These are phyloP conservation scores for Aspergillus kassunensis DNA, from an alignment of 495 filamentous ascomycete species.

Conservation along the genomic window DNA sequence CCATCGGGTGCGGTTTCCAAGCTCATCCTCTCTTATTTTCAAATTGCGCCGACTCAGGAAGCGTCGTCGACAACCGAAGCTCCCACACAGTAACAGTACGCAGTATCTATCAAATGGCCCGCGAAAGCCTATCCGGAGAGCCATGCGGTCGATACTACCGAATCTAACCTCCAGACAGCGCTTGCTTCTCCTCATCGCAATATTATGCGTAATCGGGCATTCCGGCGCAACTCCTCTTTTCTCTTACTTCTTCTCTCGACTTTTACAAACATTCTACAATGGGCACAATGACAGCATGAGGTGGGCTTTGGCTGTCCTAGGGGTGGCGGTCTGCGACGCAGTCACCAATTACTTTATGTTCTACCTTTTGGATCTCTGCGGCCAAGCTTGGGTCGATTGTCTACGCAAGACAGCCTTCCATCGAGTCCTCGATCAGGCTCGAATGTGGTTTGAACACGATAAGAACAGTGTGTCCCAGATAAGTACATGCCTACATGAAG, in stretches of 20 bases:
- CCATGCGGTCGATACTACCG: slow-evolving; percentile 75
- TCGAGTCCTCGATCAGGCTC: slow-evolving; percentile 73
- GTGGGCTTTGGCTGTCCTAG: slow-evolving; percentile 70
- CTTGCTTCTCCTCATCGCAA: slow-evolving; percentile 55
- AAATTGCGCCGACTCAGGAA: background rate
- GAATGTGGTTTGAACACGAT: slow-evolving; percentile 75
- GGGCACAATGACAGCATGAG: slow-evolving; percentile 38
- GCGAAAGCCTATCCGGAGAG: slow-evolving; percentile 39
- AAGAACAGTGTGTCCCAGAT: slow-evolving; percentile 61
- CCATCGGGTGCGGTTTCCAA: background rate
- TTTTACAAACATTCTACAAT: slow-evolving; percentile 66
- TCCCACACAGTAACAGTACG: background rate
- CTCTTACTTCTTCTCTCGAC: slow-evolving; percentile 69
- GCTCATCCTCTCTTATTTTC: background rate
- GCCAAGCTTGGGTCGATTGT: slow-evolving; percentile 74
- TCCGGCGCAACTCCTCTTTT: slow-evolving; percentile 72
- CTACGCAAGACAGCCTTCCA: slow-evolving; percentile 65
- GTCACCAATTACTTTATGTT: slow-evolving; percentile 60
- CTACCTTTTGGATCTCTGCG: slow-evolving; percentile 65
- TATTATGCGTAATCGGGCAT: slow-evolving; percentile 58
- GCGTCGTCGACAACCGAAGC: background rate
- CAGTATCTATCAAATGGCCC: background rate
- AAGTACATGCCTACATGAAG: slow-evolving; percentile 68
- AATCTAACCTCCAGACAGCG: slow-evolving; percentile 49
- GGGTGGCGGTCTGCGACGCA: slow-evolving; percentile 63